A percentile compares a stretch with the other conserved stretches of the same genome.
phyloP scores from a whole-genome alignment of 306 rosid genomes.

The Begonia masoniana region DNA sequence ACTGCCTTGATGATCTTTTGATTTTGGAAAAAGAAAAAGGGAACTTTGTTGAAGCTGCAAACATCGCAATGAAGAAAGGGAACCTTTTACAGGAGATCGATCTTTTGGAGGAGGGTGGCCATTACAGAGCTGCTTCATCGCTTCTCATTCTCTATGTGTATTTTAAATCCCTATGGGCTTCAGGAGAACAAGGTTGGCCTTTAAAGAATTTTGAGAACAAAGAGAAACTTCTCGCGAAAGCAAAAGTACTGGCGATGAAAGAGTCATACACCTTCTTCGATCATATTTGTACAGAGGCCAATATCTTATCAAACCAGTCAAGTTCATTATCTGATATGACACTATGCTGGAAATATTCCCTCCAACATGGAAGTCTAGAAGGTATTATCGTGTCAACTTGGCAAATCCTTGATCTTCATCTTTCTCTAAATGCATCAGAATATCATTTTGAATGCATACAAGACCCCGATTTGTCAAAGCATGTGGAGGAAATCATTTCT shows the following conservation, averaged over 20 bases:
- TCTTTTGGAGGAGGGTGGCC: conserved; percentile 44
- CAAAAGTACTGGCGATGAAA: conserved; percentile 33
- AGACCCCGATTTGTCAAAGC: conserved; percentile 12
- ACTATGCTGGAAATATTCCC: conserved; percentile 33
- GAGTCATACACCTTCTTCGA: conserved; percentile 21
- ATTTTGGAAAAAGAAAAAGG: conserved; percentile 48
- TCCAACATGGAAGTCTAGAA: conserved; percentile 15
- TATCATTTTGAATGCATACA: conserved; percentile 24
- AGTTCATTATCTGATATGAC: conserved; percentile 5
- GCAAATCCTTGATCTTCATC: conserved; percentile 50
- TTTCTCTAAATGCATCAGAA: conserved; percentile 17
- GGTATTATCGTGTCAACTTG: conserved; percentile 44
- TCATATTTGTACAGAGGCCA: conserved; percentile 35
- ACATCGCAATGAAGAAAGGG: conserved; percentile 37
- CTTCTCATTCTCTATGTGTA: conserved; percentile 32
- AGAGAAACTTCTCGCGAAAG: conserved; percentile 36
- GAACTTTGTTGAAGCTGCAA: conserved; percentile 21
- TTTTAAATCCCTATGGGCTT: conserved; percentile 54
- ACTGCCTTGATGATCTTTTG: conserved; percentile 37
- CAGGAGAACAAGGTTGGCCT: conserved; percentile 59
- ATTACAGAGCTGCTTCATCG: conserved; percentile 32
- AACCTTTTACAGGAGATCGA: conserved; percentile 28
- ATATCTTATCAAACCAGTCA: conserved; percentile 27
- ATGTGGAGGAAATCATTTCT: conserved; percentile 15
- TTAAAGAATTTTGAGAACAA: conserved; percentile 36